Percentiles rank a stretch among this genome's conserved stretches.
These are phyloP conservation scores for Termitomyces sp. DNA, from an alignment of 768 basidiomycete species.

Conservation along the genomic window DNA sequence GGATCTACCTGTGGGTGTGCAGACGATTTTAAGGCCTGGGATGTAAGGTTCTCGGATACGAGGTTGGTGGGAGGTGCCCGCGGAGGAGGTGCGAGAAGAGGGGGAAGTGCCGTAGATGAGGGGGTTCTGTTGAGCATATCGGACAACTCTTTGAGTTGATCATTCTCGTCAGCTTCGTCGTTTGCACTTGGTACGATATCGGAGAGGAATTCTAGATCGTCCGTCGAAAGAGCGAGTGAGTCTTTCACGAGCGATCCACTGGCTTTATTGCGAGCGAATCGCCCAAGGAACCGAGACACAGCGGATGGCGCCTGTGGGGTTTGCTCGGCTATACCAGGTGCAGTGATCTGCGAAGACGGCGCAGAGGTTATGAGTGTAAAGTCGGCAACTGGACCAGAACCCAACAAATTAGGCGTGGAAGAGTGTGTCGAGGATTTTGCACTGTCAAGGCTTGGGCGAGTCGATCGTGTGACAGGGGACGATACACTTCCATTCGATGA, in stretches of 20 bases:
- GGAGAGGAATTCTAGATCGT: conserved; percentile 81
- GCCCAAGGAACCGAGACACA: conserved; percentile 79
- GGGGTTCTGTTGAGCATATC: conserved; percentile 40
- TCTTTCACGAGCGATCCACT: conserved; percentile 35
- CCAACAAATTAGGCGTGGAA: conserved; percentile 12
- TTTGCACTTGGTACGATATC: conserved; percentile 59
- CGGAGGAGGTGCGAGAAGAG: conserved; percentile 40
- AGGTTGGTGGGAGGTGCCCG: conserved; percentile 17
- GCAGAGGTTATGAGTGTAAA: background rate
- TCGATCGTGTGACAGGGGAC: conserved; percentile 18
- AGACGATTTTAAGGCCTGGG: background rate
- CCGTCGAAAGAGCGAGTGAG: conserved; percentile 69
- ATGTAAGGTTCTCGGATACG: background rate
- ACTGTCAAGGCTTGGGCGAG: conserved; percentile 26
- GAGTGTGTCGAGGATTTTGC: conserved; percentile 5
- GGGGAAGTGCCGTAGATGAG: conserved; percentile 41
- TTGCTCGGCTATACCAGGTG: conserved; percentile 20
- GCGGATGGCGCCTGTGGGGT: conserved; percentile 50
- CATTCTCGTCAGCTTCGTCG: conserved; percentile 36
- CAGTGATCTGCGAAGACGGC: conserved; percentile 13
- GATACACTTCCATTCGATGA: conserved; percentile 5
- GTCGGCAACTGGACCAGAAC: conserved; percentile 1
- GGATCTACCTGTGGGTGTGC: conserved; percentile 19
- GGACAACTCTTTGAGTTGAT: conserved; percentile 35
- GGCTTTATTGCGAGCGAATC: conserved; percentile 57